These are phyloP conservation scores for Diplodia mutila DNA, from an alignment of 2,329 filamentous ascomycete species.

Conservation along the genomic window DNA sequence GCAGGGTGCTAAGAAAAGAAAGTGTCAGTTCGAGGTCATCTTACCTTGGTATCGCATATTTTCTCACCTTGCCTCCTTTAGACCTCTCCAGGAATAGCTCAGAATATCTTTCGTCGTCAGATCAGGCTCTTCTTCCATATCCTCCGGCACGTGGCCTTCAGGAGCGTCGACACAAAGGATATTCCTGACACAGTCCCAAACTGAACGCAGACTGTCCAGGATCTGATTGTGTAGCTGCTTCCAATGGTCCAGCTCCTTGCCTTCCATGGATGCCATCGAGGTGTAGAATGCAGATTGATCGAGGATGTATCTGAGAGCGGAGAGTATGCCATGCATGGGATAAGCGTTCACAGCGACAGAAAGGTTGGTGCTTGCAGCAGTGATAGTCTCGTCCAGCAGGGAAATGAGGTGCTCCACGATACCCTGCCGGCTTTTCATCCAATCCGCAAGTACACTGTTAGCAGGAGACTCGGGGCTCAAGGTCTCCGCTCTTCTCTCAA, in stretches of 20 bases:
- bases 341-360: constrained; percentile 59
- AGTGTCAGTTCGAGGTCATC: constrained; percentile 9
- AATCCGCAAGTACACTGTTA: neutral
- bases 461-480: neutral
- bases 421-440: constrained; percentile 26
- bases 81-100: constrained; percentile 91
- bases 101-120: constrained; percentile 85
- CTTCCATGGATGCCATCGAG: constrained; percentile 9
- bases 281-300: constrained; percentile 45
- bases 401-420: constrained; percentile 63
- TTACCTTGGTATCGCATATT: neutral
- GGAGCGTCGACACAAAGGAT: constrained; percentile 93
- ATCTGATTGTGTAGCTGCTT: constrained; percentile 58
- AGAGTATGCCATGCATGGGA: constrained; percentile 51
- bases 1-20: constrained; percentile 66
- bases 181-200: constrained; percentile 76
- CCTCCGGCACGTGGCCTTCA: constrained; percentile 81
- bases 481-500: constrained; percentile 35
- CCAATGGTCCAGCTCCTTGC: constrained; percentile 33
- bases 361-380: constrained; percentile 66
- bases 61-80: constrained; percentile 86
- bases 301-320: constrained; percentile 52
- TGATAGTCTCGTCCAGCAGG: constrained; percentile 67
- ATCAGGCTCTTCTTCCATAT: constrained; percentile 71
- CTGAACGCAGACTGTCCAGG: constrained; percentile 63